These are phyloP conservation scores for Dunaliella sp. DNA, from an alignment of 139 green algal genomes.

Conservation along the genomic window DNA sequence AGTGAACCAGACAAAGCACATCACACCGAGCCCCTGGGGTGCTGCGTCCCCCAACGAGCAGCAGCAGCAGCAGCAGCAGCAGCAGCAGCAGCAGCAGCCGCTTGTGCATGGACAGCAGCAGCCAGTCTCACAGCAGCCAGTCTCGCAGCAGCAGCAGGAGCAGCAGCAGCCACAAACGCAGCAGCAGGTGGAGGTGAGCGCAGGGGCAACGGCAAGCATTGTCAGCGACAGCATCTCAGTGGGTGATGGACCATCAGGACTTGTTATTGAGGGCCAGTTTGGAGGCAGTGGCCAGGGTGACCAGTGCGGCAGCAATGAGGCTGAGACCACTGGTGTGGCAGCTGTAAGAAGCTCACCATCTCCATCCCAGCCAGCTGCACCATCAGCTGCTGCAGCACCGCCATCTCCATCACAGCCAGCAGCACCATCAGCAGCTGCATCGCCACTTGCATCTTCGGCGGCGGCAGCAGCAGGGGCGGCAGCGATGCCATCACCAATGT, in stretches of 20 bases:
- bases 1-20: background rate
- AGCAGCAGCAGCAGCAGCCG: background rate
- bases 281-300: too few species aligned
- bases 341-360: too few species aligned
- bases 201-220: background rate
- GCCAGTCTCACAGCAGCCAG: background rate
- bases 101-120: background rate
- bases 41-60: too few species aligned
- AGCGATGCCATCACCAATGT: background rate
- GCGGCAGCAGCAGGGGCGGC: background rate
- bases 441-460: background rate
- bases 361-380: too few species aligned
- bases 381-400: too few species aligned
- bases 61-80: background rate
- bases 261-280: too few species aligned
- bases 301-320: too few species aligned
- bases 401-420: too few species aligned
- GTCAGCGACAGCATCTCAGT: background rate
- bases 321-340: too few species aligned
- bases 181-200: background rate
- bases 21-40: background rate
- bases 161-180: background rate
- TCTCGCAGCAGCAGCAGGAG: background rate
- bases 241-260: too few species aligned
- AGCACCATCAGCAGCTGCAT: background rate